Evolutionary conservation across 768 basidiomycete species (phyloP).

Genomic region (Tulasnella sp.): DNA sequence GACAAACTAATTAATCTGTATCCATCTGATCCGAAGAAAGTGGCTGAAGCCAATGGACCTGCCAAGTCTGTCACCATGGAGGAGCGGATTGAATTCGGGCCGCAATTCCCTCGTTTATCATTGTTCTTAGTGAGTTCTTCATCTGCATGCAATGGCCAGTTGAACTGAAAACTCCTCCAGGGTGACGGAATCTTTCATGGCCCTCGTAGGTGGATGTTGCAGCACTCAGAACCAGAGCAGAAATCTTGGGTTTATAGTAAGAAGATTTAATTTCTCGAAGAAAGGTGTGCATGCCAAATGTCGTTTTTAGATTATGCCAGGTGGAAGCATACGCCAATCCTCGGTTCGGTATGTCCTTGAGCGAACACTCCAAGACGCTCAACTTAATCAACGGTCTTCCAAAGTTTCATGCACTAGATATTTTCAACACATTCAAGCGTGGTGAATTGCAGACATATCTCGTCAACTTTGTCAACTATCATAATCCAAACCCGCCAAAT

Average conservation of each 20-base stretch:
- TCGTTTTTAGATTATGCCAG: neutral
- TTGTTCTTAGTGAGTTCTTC: neutral
- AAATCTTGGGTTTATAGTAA: conserved; percentile 1
- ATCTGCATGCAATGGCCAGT: neutral
- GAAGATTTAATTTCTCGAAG: neutral
- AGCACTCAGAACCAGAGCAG: neutral
- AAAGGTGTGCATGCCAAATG: neutral
- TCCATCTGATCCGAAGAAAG: neutral
- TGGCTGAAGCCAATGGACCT: too few species aligned
- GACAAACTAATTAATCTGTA: neutral
- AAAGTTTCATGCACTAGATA: neutral
- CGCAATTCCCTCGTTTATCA: neutral
- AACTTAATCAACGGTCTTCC: neutral
- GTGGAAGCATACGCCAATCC: neutral
- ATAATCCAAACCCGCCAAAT: neutral
- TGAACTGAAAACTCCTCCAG: neutral
- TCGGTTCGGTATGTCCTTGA: neutral
- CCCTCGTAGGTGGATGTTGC: neutral
- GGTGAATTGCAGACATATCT: neutral
- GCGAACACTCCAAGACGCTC: too few species aligned
- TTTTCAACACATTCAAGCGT: neutral
- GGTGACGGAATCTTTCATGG: neutral
- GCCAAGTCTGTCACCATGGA: neutral
- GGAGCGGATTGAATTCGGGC: neutral
- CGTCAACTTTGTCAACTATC: neutral